Conservation (phyloP, 1,284 basidiomycete species). For the Moesziomyces parantarcticus region DNA sequence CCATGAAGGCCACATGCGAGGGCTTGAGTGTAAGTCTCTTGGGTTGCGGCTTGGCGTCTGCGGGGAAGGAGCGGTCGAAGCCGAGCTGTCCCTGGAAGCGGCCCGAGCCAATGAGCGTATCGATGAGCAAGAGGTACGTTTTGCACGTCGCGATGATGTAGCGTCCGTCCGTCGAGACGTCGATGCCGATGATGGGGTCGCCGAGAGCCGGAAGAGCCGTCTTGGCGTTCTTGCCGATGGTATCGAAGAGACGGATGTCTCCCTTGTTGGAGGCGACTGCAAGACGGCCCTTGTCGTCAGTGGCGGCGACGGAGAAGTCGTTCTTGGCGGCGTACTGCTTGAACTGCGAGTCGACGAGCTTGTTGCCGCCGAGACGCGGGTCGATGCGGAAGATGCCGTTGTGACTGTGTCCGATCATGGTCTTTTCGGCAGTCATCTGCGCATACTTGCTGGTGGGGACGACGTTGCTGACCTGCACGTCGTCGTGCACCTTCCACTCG, state of each 20-base stretch:
- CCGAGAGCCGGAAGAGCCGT: constrained; percentile 95
- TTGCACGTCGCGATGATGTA: constrained; percentile 97
- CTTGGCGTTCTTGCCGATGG: constrained; percentile 98
- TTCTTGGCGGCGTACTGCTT: constrained; percentile 97
- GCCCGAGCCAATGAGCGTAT: constrained; percentile 92
- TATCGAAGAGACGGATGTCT: constrained; percentile 93
- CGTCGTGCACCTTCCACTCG: constrained; percentile 96
- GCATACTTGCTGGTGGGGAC: constrained; percentile 94
- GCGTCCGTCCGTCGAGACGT: constrained; percentile 91
- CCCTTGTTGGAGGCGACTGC: constrained; percentile 96
- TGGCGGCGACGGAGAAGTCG: constrained; percentile 91
- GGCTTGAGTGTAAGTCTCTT: constrained; percentile 86
- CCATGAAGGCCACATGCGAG: constrained; percentile 96
- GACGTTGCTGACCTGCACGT: constrained; percentile 86
- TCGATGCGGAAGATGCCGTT: constrained; percentile 98
- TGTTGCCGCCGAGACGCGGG: constrained; percentile 86
- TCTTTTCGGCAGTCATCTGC: constrained; percentile 90
- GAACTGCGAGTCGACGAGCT: constrained; percentile 93
- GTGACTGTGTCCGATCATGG: constrained; percentile 89
- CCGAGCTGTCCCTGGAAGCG: constrained; percentile 86
- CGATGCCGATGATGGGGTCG: constrained; percentile 92
- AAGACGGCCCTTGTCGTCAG: constrained; percentile 85
- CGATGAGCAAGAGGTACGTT: constrained; percentile 92
- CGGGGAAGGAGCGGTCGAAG: constrained; percentile 95
- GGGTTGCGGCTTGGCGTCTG: constrained; percentile 90